Evolutionary conservation across 225 moss, liverwort and hornwort genomes (phyloP), one percentile per base, ranked within the genome.

Genomic region (Pseudoscleropodium purum): DNA sequence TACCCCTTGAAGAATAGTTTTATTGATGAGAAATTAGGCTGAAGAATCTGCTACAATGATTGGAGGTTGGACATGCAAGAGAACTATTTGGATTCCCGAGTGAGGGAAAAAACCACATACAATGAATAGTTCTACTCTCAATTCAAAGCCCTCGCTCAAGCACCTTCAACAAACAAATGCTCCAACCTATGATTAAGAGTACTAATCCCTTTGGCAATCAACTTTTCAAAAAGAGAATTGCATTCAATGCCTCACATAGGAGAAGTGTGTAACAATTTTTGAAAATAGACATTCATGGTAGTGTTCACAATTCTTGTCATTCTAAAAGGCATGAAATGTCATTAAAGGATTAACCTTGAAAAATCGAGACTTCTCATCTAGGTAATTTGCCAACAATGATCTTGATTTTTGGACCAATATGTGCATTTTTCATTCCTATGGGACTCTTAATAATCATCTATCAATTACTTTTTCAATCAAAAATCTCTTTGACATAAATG

Each of bases 171-270:
- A 17, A 74, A 74, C 29, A 74, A 29, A 2, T 0, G 1, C 7
- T 2, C 2, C 10, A 11, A 30, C 6, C 18, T 47, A 11, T 0
- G 0, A 47, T 47, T 20, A 75, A 20, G 7, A 75, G 5, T 0
- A 0, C 11, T 11, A 18, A 18, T 0, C 0, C 6, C 31, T 47
- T 4, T 0, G 0, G 1, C 2, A 4, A 70, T 70, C 0, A 27
- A 47, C 4, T 47, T 31, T 0, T 18, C 0, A 7, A 31, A 31
- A 75, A 0, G 7, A 18, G 1, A 47, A 30, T 1, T 2, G 4
- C 18, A 18, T 75, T 47, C 1, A 3, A 47, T 18, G 18, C 2
- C 7, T 30, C 2, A 0, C 0, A 3, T 5, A 29, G 3, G 29
- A 43, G 17, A 18, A 45, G 18, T 18, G 18, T 2, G 0, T 1